phyloP scores from a whole-genome alignment of 331 rosid species.

The Quercus tomentella region DNA sequence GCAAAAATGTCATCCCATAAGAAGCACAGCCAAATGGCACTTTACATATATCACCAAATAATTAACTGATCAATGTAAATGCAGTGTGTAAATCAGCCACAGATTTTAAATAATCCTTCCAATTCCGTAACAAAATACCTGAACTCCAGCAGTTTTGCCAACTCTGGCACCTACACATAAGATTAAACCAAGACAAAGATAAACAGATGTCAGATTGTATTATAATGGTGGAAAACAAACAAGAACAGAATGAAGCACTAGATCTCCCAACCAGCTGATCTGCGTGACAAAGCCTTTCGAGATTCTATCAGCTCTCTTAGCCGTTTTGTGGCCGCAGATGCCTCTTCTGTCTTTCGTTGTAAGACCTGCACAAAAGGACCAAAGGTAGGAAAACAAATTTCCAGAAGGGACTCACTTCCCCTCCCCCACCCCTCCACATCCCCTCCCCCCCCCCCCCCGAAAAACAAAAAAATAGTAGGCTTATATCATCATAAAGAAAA shows the following conservation, averaged over 20 bases:
- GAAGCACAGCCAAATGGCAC: not conserved
- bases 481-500: not conserved
- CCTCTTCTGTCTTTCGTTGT: slow-evolving; percentile 90
- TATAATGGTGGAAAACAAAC: not conserved
- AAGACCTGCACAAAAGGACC: slow-evolving; percentile 50
- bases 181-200: slow-evolving; percentile 7
- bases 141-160: slow-evolving; percentile 32
- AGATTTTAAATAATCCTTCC: not conserved
- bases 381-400: not conserved
- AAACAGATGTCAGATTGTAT: not conserved
- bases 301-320: slow-evolving; percentile 59
- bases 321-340: slow-evolving; percentile 61
- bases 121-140: slow-evolving; percentile 45
- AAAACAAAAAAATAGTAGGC: not conserved
- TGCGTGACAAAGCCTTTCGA: slow-evolving; percentile 48
- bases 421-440: too few species aligned
- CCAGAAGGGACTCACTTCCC: not conserved
- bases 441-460: too few species aligned
- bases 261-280: slow-evolving; percentile 47
- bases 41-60: not conserved
- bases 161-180: slow-evolving; percentile 58
- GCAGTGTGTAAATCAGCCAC: slow-evolving; percentile 5
- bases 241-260: slow-evolving; percentile 12
- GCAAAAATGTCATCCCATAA: slow-evolving; percentile 3
- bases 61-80: not conserved